A percentile compares a stretch with the other conserved stretches of the same genome.
phyloP scores from a whole-genome alignment of 2,329 filamentous ascomycete genomes.

The Ophiocordyceps sinensis region DNA sequence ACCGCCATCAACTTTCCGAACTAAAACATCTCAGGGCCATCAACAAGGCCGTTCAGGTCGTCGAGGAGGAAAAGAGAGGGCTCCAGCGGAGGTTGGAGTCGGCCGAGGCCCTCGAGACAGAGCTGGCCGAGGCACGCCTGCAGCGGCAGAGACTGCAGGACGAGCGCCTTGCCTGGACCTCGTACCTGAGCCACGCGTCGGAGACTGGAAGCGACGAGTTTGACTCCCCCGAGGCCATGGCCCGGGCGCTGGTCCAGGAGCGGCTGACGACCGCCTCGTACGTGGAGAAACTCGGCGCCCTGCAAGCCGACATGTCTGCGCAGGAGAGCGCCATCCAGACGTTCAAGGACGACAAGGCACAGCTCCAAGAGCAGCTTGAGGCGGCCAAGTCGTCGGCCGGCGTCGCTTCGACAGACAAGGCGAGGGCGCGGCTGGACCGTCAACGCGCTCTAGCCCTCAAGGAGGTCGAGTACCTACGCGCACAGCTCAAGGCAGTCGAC shows the following conservation, averaged over 20 bases:
- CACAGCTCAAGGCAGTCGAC: constrained; percentile 80
- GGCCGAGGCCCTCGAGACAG: constrained; percentile 58
- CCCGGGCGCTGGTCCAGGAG: constrained; percentile 70
- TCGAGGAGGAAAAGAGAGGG: constrained; percentile 86
- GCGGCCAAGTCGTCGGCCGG: constrained; percentile 42
- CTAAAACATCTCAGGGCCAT: constrained; percentile 68
- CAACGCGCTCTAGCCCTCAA: constrained; percentile 77
- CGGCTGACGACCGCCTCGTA: constrained; percentile 65
- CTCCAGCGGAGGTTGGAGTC: constrained; percentile 65
- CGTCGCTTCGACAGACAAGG: constrained; percentile 44
- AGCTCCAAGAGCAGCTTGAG: constrained; percentile 55
- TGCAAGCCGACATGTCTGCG: constrained; percentile 65
- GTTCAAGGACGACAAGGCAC: constrained; percentile 55
- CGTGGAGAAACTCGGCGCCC: constrained; percentile 63
- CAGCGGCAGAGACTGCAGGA: constrained; percentile 81
- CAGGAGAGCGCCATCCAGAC: constrained; percentile 61
- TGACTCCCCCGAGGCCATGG: constrained; percentile 76
- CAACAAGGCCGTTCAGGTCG: constrained; percentile 78
- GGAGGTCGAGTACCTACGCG: constrained; percentile 86
- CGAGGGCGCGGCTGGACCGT: constrained; percentile 63
- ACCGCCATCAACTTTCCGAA: constrained; percentile 65
- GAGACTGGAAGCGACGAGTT: constrained; percentile 55
- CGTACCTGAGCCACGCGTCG: constrained; percentile 60
- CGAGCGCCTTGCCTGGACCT: constrained; percentile 74
- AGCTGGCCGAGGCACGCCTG: constrained; percentile 65